A percentile compares a stretch with the other conserved stretches of the same genome.
These are phyloP conservation scores for Hevea brasiliensis DNA, from an alignment of 345 rosid genomes.

Conservation along the genomic window DNA sequence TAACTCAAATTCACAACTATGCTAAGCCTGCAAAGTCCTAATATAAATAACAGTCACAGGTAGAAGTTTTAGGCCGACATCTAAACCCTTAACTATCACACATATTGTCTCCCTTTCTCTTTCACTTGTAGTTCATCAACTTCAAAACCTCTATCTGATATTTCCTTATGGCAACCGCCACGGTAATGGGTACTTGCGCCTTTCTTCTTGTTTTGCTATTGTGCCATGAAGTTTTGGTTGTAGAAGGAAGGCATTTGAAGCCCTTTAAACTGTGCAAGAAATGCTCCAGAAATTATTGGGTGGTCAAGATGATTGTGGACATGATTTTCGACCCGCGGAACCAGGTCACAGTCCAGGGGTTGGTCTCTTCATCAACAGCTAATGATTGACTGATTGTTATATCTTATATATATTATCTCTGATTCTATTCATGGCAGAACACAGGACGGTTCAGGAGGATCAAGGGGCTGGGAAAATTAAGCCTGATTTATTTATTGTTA, in stretches of 20 bases:
- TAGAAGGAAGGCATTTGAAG: constrained; percentile 43
- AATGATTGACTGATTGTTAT: not conserved
- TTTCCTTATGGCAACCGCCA: constrained; percentile 28
- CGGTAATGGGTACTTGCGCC: constrained; percentile 9
- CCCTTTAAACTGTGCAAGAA: constrained; percentile 17
- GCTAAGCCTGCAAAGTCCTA: not conserved
- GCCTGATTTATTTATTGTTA: not conserved
- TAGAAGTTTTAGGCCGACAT: not conserved
- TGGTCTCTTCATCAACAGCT: constrained; percentile 42
- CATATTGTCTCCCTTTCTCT: no score
- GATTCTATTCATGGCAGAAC: not conserved
- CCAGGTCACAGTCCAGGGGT: constrained; percentile 53
- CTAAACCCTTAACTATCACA: constrained; percentile 9
- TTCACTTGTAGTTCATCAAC: no score
- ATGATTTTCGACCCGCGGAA: constrained; percentile 38
- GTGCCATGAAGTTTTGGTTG: constrained; percentile 27
- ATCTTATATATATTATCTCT: no score
- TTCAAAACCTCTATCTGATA: no score
- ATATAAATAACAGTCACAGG: constrained; percentile 4
- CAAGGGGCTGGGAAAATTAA: not conserved
- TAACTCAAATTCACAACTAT: not conserved
- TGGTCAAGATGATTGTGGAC: constrained; percentile 18
- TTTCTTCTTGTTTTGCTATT: constrained; percentile 30
- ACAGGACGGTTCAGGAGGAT: not conserved
- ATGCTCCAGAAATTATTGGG: not conserved